Base-by-base conservation (phyloP, 495 filamentous ascomycete genomes). In the Cercophora samala region DNA sequence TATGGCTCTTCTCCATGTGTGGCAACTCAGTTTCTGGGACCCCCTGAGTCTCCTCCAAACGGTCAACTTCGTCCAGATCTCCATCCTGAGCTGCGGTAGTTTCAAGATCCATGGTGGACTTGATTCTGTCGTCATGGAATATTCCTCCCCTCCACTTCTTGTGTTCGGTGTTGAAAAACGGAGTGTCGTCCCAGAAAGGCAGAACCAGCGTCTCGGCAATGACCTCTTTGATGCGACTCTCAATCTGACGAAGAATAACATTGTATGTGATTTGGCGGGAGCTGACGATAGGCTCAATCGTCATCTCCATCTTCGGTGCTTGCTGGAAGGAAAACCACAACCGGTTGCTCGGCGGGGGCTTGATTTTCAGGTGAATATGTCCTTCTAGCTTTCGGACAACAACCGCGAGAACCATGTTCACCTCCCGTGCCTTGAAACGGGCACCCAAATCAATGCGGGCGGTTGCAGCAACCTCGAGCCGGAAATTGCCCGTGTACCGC, bases 151-250 rank as follows among this genome's bases (percentile, higher is more conserved):
- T 85, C 82, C 92, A 93, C 25, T 79, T 75, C 72, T 96, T 91
- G 56, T 84, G 78, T 42, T 86, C 78, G 5, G 92, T 97, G 68
- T 91, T 86, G 71, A 90, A 88, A 78, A 98, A 98, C 4, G 95
- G 92, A 2, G 89, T 85, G 75, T 99, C 95, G 66, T 99, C 95
- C 92, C 93, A 98, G 73, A 96, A 92, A 0, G 96, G 96, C 58
- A 90, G 80, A n/a, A 99, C 95, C 9, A 97, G 76, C 18, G 93
- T 97, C 78, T 99, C 95, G 2, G 88, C 91, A 62, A 99, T 83
- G 52, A 97, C 92, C 75, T 97, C 93, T 64, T 93, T 88, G 73
- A 99, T 97, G 24, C 93, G 83, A 69, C 90, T 96, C 76, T 98
- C 95, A 66, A 99, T 99, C 60, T 93, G 90, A 60, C 93, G 89